Conservation (phyloP, 257 asterid genomes). For the Przewalskia tangutica region DNA sequence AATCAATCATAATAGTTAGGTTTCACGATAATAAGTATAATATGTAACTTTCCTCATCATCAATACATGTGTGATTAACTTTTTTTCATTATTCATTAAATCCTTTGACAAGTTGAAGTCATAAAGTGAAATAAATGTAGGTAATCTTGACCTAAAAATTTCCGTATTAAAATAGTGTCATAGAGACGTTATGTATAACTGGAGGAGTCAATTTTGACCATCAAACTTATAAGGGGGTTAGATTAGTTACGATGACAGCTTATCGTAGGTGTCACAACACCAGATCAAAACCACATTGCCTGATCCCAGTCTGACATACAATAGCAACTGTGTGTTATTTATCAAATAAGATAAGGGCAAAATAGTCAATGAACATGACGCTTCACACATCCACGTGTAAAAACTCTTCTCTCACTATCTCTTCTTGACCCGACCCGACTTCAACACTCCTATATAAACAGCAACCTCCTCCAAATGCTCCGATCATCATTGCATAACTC, state of each 20-base stretch:
- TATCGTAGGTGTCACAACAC: neutral
- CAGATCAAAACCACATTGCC: neutral
- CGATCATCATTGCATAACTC: neutral
- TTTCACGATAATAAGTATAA: neutral
- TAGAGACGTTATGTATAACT: too few relatives aligned
- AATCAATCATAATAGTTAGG: neutral
- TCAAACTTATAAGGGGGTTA: neutral
- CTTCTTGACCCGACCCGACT: conserved; percentile 1
- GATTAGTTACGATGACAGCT: neutral
- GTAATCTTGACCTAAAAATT: too few relatives aligned
- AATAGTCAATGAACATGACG: neutral
- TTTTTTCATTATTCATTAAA: too few relatives aligned
- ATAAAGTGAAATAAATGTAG: neutral
- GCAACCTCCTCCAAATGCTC: neutral
- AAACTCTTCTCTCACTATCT: neutral
- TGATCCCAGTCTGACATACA: neutral
- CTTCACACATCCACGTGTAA: neutral
- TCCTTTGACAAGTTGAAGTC: neutral
- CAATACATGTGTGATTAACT: neutral
- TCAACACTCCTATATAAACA: neutral
- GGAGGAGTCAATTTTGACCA: too few relatives aligned
- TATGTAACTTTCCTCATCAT: neutral
- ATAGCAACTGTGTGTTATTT: neutral
- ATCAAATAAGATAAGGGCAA: neutral
- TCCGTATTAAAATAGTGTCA: too few relatives aligned